Conservation (phyloP, 495 filamentous ascomycete genomes). For the Chaetomidium leptoderma region DNA sequence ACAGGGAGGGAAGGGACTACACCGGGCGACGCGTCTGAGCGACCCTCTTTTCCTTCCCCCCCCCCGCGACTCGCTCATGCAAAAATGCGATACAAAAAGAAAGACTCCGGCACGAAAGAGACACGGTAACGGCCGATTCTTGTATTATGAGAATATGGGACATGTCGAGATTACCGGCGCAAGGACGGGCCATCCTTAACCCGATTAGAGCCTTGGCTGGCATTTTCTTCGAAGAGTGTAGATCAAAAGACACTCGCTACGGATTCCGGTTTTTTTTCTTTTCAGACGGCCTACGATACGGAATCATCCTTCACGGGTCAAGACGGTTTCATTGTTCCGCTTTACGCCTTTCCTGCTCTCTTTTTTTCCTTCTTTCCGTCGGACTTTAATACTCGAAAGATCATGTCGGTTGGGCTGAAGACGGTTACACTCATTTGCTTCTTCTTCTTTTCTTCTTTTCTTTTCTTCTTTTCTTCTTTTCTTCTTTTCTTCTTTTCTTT, state of each 20-base stretch:
- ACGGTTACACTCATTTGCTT: slow-evolving; percentile 8
- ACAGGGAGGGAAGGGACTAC: slow-evolving; percentile 5
- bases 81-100: slow-evolving; percentile 17
- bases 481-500: neutral
- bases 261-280: slow-evolving; percentile 7
- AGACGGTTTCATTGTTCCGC: slow-evolving; percentile 8
- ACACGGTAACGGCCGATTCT: slow-evolving; percentile 20
- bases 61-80: slow-evolving; percentile 20
- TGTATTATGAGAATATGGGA: slow-evolving; percentile 28
- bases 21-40: neutral
- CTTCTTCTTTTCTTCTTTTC: slow-evolving; percentile 22
- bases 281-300: neutral
- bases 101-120: slow-evolving; percentile 25
- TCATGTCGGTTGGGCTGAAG: slow-evolving; percentile 10
- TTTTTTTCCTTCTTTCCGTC: slow-evolving; percentile 29
- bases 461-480: slow-evolving; percentile 12
- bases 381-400: slow-evolving; percentile 12
- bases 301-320: neutral
- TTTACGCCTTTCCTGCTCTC: slow-evolving; percentile 17
- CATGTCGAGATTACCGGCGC: slow-evolving; percentile 25
- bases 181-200: slow-evolving; percentile 16
- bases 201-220: slow-evolving; percentile 29
- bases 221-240: slow-evolving; percentile 1
- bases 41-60: slow-evolving; percentile 19
- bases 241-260: neutral